phyloP scores from a whole-genome alignment of 1,284 basidiomycete genomes.

The Ustilago xerochloae region DNA sequence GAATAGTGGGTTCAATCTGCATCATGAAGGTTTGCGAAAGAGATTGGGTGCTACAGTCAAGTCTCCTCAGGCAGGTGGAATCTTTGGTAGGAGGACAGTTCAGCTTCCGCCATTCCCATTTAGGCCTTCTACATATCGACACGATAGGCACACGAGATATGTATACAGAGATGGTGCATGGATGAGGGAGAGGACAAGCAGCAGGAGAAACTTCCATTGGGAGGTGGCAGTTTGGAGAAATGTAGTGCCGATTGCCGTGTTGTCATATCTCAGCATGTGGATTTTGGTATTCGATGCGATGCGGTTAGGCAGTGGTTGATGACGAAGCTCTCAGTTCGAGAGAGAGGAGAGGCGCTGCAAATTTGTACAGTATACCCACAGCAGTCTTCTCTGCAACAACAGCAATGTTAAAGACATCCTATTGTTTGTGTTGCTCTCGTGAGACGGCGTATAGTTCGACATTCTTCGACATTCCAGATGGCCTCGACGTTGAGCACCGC shows the following conservation, averaged over 20 bases:
- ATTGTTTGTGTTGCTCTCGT: too few relatives aligned
- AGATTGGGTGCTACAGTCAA: background rate
- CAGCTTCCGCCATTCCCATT: slow-evolving; percentile 20
- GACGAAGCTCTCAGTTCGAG: background rate
- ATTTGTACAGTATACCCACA: slow-evolving; percentile 5
- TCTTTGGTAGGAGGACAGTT: slow-evolving; percentile 8
- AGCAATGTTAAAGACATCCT: too few relatives aligned
- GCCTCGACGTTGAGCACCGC: too few relatives aligned
- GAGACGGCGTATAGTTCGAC: too few relatives aligned
- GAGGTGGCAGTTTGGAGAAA: slow-evolving; percentile 66
- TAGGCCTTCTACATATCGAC: slow-evolving; percentile 14
- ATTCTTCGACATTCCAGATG: too few relatives aligned
- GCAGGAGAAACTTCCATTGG: slow-evolving; percentile 65
- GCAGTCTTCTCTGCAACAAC: background rate
- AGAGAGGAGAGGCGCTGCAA: background rate
- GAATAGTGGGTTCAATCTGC: background rate
- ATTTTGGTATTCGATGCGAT: slow-evolving; percentile 51
- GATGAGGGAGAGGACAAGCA: slow-evolving; percentile 29
- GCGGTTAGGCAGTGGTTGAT: slow-evolving; percentile 20
- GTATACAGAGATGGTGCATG: slow-evolving; percentile 20
- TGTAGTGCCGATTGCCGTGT: slow-evolving; percentile 59
- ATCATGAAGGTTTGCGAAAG: slow-evolving; percentile 11
- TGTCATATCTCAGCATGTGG: slow-evolving; percentile 64
- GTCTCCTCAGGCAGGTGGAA: background rate
- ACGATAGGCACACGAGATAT: slow-evolving; percentile 15